Evolutionary conservation across 2,329 filamentous ascomycete genomes (phyloP), one percentile per base, ranked within the genome.

Genomic region (Alternaria postmessia): DNA sequence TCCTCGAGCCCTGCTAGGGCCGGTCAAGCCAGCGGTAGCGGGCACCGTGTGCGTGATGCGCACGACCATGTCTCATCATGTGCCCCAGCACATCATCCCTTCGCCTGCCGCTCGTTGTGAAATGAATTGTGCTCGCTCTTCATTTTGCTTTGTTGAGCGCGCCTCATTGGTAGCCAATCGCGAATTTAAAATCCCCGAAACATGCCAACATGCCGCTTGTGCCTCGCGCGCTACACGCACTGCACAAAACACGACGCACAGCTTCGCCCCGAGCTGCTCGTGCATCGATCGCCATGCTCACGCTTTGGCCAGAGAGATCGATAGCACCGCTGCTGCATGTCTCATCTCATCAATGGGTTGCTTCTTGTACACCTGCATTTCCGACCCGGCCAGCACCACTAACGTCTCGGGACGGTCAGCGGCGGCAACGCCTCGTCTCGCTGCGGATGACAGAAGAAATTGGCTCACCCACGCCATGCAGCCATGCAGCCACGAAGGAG

Each of bases 41-140:
- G 54, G 53, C 61, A 64, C 42, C 46, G 39, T 39, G 41, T 48
- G 49, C 57, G 59, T 60, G 61, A 64, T 59, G 59, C 49, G 57
- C 64, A 59, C 54, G 62, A 62, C 43, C 56, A 39, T 54, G 63
- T 66, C 61, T 64, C 61, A 68, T 67, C 64, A 64, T 64, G 59
- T 60, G 62, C 54, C 55, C 52, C 57, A 59, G 53, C 8, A 34
- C 44, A 20, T 39, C 54, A 4, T 61, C 42, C 63, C 52, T 39
- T 59, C 53, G 61, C 60, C 51, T 68, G 65, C 64, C 60, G 62
- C 57, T 63, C 58, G 34, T 24, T 42, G 44, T 42, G 53, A 49
- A 54, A 51, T 43, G 44, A 54, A 61, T 54, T 44, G 53, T 51
- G 51, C 55, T 57, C 44, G 51, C 55, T 57, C 44, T 34, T 52